These are phyloP conservation scores for Macadamia integrifolia DNA, from an alignment of 164 flowering plant genomes.

Conservation along the genomic window DNA sequence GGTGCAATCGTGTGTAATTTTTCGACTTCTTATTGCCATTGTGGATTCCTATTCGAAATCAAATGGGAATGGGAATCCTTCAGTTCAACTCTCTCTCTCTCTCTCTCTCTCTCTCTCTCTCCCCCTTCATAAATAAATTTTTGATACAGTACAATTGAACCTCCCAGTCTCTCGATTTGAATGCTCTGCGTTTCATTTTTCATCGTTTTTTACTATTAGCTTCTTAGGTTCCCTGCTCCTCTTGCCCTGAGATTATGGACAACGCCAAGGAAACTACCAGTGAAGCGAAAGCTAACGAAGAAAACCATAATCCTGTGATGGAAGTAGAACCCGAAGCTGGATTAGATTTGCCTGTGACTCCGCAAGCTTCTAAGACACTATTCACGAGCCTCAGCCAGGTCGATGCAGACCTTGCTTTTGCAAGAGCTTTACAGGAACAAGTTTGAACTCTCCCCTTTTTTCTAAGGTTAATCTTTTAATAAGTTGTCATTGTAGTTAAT, in stretches of 20 bases:
- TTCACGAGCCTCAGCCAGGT: slow-evolving; percentile 83
- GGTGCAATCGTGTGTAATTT: too few species aligned
- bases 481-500: too few species aligned
- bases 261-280: slow-evolving; percentile 19
- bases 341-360: slow-evolving; percentile 10
- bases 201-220: neutral
- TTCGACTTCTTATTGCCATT: too few species aligned
- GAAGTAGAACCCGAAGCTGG: neutral
- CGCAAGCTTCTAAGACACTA: slow-evolving; percentile 51
- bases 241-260: slow-evolving; percentile 13
- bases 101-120: too few species aligned
- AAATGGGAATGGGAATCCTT: too few species aligned
- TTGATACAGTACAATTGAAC: neutral
- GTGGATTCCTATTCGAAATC: too few species aligned
- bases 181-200: neutral
- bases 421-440: slow-evolving; percentile 36
- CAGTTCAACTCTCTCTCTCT: too few species aligned
- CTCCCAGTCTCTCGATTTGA: neutral
- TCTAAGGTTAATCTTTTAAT: too few species aligned
- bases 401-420: slow-evolving; percentile 92
- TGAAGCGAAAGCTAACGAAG: slow-evolving; percentile 15
- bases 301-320: slow-evolving; percentile 19
- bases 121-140: too few species aligned
- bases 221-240: too few species aligned
- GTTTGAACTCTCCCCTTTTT: too few species aligned